phyloP scores from a whole-genome alignment of 169 alveolate genomes.

The Babesia gibsoni region DNA sequence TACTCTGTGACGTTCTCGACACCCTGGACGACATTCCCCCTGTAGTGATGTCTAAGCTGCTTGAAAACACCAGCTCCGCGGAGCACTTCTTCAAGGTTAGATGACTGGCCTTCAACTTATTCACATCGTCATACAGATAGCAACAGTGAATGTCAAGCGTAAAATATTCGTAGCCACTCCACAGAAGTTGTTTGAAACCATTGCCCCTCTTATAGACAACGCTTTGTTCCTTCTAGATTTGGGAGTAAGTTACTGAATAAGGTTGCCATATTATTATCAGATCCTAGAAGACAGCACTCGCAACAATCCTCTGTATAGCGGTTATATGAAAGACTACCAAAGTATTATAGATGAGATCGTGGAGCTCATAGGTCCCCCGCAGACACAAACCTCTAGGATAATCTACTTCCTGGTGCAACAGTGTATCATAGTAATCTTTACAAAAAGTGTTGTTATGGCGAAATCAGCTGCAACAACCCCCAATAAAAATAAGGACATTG shows the following conservation, averaged over 20 bases:
- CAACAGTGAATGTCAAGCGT: constrained; percentile 35
- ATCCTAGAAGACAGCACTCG: constrained; percentile 39
- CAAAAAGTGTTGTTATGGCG: constrained; percentile 27
- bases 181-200: constrained; percentile 20
- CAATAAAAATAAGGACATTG: constrained; percentile 9
- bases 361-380: constrained; percentile 48
- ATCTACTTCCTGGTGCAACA: constrained; percentile 39
- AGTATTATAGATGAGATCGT: constrained; percentile 28
- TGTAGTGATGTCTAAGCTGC: constrained; percentile 55
- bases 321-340: constrained; percentile 24
- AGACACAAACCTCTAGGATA: constrained; percentile 30
- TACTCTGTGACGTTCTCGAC: constrained; percentile 62
- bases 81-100: constrained; percentile 65
- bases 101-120: background rate
- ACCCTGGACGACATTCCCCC: constrained; percentile 68
- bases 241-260: constrained; percentile 27
- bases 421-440: constrained; percentile 40
- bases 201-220: constrained; percentile 37
- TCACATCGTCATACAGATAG: constrained; percentile 6
- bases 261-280: constrained; percentile 5
- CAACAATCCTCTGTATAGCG: background rate
- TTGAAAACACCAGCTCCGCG: constrained; percentile 72
- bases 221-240: constrained; percentile 51
- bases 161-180: constrained; percentile 59
- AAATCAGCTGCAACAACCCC: constrained; percentile 22